These are phyloP conservation scores for Oryza punctata DNA, from an alignment of 176 grass and related monocot species.

Conservation along the genomic window DNA sequence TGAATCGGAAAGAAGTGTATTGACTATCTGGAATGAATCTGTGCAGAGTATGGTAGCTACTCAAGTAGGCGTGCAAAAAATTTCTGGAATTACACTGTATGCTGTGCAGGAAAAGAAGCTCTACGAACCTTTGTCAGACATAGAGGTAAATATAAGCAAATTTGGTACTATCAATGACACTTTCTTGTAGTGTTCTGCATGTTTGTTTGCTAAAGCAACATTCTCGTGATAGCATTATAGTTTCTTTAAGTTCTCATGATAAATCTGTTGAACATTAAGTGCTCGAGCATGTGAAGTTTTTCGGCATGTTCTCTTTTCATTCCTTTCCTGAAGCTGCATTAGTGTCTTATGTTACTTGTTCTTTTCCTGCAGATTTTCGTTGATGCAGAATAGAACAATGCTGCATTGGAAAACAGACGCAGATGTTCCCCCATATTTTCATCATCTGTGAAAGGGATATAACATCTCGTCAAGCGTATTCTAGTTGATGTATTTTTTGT, in stretches of 20 bases:
- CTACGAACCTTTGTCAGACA: constrained; percentile 78
- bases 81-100: constrained; percentile 82
- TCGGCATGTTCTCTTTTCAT: not conserved
- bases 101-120: constrained; percentile 87
- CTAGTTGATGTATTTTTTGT: constrained; percentile 19
- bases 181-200: not conserved
- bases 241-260: not conserved
- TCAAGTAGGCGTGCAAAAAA: constrained; percentile 84
- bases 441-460: not conserved
- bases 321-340: not conserved
- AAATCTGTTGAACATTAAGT: not conserved
- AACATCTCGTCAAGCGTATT: not conserved
- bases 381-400: constrained; percentile 54
- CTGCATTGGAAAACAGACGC: not conserved
- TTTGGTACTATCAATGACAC: not conserved
- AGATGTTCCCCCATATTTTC: not conserved
- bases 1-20: not conserved
- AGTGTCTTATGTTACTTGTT: constrained; percentile 4
- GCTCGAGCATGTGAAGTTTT: not conserved
- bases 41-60: constrained; percentile 88
- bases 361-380: constrained; percentile 77
- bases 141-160: constrained; percentile 61
- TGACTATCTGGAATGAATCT: constrained; percentile 36
- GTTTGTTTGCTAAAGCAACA: not conserved
- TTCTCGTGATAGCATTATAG: too few species aligned